Evolutionary conservation across 176 grass and related monocot species (phyloP).

Genomic region (Thinopyrum elongatum): DNA sequence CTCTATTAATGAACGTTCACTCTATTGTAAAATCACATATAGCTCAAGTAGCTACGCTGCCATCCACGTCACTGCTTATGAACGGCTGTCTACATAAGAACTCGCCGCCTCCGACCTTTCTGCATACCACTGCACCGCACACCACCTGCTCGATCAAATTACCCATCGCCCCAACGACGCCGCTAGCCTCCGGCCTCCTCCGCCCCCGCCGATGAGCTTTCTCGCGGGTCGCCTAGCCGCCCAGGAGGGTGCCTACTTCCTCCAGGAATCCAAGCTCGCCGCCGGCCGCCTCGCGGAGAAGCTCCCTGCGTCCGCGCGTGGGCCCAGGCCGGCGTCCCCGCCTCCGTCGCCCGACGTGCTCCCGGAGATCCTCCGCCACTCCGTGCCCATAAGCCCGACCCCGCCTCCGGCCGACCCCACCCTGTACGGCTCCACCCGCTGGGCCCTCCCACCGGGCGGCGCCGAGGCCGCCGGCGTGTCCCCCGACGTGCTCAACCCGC

Average conservation of each 20-base stretch:
- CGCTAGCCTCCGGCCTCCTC: neutral
- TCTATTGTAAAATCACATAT: no score
- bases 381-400: conserved; percentile 53
- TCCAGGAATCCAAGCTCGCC: conserved; percentile 75
- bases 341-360: conserved; percentile 60
- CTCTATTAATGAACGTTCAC: no score
- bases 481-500: conserved; percentile 61
- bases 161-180: neutral
- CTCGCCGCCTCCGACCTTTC: neutral
- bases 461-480: conserved; percentile 15
- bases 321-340: neutral
- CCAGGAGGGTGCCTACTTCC: conserved; percentile 79
- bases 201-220: conserved; percentile 69
- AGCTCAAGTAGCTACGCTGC: neutral
- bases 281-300: conserved; percentile 70
- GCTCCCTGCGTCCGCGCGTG: conserved; percentile 38
- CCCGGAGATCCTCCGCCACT: conserved; percentile 88
- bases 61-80: conserved; percentile 23
- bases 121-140: neutral
- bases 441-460: conserved; percentile 32
- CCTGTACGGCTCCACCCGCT: conserved; percentile 53
- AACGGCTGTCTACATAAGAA: conserved; percentile 1
- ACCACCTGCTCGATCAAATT: conserved; percentile 44
- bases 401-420: conserved; percentile 31
- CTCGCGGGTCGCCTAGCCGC: conserved; percentile 73